Evolutionary conservation across 345 rosid genomes (phyloP).

Genomic region (Alliaria petiolata): DNA sequence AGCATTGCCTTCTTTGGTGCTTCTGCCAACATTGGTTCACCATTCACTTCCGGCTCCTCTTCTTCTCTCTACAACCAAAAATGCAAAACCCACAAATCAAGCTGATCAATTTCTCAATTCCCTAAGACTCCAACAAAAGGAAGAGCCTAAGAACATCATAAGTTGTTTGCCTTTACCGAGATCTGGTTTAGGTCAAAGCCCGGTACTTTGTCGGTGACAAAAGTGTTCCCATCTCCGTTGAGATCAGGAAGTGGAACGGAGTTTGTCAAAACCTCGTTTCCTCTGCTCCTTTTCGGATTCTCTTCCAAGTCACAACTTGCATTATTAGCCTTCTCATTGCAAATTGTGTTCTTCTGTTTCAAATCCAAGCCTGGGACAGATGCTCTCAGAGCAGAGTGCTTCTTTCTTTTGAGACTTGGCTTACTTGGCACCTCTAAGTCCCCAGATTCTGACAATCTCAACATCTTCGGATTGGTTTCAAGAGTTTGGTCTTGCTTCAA

Average conservation of each 20-base stretch:
- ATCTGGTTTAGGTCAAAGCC: slow-evolving; percentile 83
- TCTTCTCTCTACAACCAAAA: slow-evolving; percentile 62
- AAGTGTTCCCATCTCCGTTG: slow-evolving; percentile 44
- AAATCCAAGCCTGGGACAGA: slow-evolving; percentile 22
- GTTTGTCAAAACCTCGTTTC: slow-evolving; percentile 23
- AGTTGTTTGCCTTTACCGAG: slow-evolving; percentile 49
- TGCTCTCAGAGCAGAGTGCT: slow-evolving; percentile 11
- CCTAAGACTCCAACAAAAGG: background rate
- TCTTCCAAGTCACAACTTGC: slow-evolving; percentile 36
- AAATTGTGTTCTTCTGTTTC: slow-evolving; percentile 32
- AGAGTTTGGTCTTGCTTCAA: slow-evolving; percentile 48
- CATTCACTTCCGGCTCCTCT: slow-evolving; percentile 50
- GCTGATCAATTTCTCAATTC: background rate
- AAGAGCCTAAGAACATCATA: background rate
- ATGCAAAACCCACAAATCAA: slow-evolving; percentile 12
- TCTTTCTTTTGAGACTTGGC: slow-evolving; percentile 31
- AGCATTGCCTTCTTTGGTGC: slow-evolving; percentile 37
- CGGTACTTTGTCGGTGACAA: slow-evolving; percentile 30
- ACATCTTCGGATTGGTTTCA: background rate
- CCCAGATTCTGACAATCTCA: slow-evolving; percentile 13
- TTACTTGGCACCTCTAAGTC: slow-evolving; percentile 26
- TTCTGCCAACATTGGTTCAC: slow-evolving; percentile 37
- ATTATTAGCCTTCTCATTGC: slow-evolving; percentile 14
- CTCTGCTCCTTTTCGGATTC: slow-evolving; percentile 31
- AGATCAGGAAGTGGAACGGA: slow-evolving; percentile 31